A percentile compares a stretch with the other conserved stretches of the same genome.
phyloP scores from a whole-genome alignment of 768 basidiomycete species.

The Glaciozyma antarctica region DNA sequence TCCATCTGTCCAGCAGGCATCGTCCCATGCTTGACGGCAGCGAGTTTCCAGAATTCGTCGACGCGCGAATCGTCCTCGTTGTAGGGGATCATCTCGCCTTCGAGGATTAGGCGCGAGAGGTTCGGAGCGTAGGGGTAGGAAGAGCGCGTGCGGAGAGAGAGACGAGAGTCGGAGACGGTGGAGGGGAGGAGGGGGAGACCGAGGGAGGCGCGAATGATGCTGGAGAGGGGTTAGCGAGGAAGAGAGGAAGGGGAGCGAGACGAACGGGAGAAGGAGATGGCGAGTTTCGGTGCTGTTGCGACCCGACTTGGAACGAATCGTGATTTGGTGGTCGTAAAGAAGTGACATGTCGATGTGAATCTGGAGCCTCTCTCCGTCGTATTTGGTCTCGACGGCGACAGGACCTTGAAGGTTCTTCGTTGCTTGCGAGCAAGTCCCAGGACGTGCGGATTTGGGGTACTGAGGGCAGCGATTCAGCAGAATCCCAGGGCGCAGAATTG shows the following conservation, averaged over 20 bases:
- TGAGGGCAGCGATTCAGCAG: constrained; percentile 29
- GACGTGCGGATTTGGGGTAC: constrained; percentile 80
- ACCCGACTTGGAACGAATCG: constrained; percentile 79
- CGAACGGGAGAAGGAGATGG: constrained; percentile 19
- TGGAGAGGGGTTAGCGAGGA: constrained; percentile 36
- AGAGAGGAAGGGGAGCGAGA: neutral
- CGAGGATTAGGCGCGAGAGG: constrained; percentile 44
- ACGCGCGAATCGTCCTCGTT: constrained; percentile 51
- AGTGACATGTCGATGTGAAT: constrained; percentile 60
- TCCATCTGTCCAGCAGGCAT: neutral
- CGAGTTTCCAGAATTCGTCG: constrained; percentile 51
- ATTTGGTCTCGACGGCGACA: constrained; percentile 85
- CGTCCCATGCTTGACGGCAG: constrained; percentile 1
- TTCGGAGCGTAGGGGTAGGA: neutral
- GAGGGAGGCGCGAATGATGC: constrained; percentile 56
- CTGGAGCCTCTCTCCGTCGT: constrained; percentile 90
- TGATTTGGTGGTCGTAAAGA: constrained; percentile 47
- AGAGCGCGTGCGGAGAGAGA: neutral
- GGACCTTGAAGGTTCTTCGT: constrained; percentile 36
- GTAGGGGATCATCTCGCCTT: constrained; percentile 87
- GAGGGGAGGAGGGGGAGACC: constrained; percentile 40
- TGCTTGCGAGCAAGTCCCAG: constrained; percentile 45
- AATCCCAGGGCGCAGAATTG: neutral
- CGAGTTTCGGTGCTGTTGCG: constrained; percentile 73
- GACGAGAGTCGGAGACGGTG: constrained; percentile 16